Evolutionary conservation across 352 stramenopile species (phyloP), one percentile per base, ranked within the genome.

Genomic region (Stramenopiles sp.): DNA sequence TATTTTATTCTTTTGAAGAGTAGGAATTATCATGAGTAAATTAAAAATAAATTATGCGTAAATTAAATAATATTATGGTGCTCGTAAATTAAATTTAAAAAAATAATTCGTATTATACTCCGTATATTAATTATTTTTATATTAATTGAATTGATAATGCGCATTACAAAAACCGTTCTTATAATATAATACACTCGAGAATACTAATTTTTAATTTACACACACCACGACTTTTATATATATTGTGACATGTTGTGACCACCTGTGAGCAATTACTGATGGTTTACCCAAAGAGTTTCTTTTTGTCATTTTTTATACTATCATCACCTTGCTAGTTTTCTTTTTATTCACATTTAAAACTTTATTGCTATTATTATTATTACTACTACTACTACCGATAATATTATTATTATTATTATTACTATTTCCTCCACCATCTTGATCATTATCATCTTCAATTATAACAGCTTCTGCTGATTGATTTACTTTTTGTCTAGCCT

Each of bases 331-430:
- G 53, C 27, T 69, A 23, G 53, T 69, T 69, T 69, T 27, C 27
- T 69, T 69, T 27, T 69, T 69, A 23, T 27, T 69, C 27, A 23
- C 53, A 69, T 69, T 69, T 27, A 27, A 69, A 20, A 23, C 27
- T 69, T 69, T 69, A 20, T 69, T 69, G 20, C 53, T 69, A 23
- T 69, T 27, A 69, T 69, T 69, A 20, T 20, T 23, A 20, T 69
- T 31, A 31, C 32, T 80, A 63, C 79, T 78, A 23, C 77, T 81
- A 38, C 78, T 81, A 7, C 89, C 79, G 23, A 69, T 31, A 13
- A 79, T 32, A 31, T 80, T 76, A 65, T 79, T 78, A 6, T 79
- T 43, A 74, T 79, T 78, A 32, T 38, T 74, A 7, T 29, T 81
- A 0, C 69, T 30, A 76, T 33, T 78, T 29, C 78, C 78, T 7